Evolutionary conservation across 495 filamentous ascomycete genomes (phyloP), one percentile per base, ranked within the genome.

Genomic region (Aspergillus leporis): DNA sequence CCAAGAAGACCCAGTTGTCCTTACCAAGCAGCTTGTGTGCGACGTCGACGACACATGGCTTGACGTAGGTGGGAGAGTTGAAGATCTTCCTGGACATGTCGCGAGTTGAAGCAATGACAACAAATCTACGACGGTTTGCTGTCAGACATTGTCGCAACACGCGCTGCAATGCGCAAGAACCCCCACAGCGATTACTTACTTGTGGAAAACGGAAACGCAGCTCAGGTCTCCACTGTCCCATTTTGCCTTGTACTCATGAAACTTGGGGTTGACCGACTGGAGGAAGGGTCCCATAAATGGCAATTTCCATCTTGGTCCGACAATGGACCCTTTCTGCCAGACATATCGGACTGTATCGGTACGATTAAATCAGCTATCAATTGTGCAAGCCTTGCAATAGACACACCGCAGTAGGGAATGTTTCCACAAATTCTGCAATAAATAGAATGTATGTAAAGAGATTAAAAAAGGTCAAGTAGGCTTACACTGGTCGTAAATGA

Each of bases 121-220:
- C 94, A 73, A 98, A 98, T 76, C 92, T 97, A 64, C 7, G 5
- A 13, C 34, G 34, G 14, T 25, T 12, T 16, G 3, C 38, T 55
- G 59, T 65, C 66, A 67, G 56, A 0, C 21, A 16, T 31, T 13
- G 45, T 31, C 25, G 22, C 14, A 22, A 38, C 31, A 21, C 12
- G 46, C 18, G 41, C n/a, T 25, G 21, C 13, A 32, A 7, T 14
- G 14, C 8, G 40, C 40, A 43, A 19, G 14, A n/a, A 10, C 16
- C 3, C 2, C 18, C 4, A 21, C 51, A 28, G 54, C 1, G 23
- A 12, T 5, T 18, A 65, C 90, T 66, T 84, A 97, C 93, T 98
- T 98, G 84, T 98, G 94, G 79, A 98, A 98, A 60, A 98, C 92
- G 13, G 92, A 97, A 58, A 98, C 93, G 75, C 94, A 98, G 78